Percentiles rank a stretch among this genome's conserved stretches.
Conservation (phyloP, 2,329 filamentous ascomycete species). For the Thelonectria rubi region DNA sequence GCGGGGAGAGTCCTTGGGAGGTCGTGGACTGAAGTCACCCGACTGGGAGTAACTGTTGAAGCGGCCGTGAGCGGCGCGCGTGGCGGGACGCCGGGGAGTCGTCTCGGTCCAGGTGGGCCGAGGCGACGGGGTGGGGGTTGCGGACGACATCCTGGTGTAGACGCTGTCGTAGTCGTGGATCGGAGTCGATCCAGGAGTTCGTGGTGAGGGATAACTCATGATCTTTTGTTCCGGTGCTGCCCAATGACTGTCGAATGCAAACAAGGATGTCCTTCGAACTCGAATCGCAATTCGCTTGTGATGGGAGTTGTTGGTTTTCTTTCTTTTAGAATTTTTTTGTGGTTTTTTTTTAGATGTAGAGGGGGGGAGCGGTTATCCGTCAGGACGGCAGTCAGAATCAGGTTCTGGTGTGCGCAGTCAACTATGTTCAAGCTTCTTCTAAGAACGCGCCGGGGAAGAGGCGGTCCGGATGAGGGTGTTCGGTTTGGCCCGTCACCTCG, state of each 20-base stretch:
- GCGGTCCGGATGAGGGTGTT: conserved; percentile 58
- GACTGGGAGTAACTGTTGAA: conserved; percentile 51
- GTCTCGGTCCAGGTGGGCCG: conserved; percentile 61
- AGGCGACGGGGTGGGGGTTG: conserved; percentile 66
- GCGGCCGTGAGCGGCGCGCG: conserved; percentile 55
- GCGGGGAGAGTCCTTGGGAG: conserved; percentile 64
- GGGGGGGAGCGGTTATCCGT: conserved; percentile 27
- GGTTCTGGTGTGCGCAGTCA: conserved; percentile 31
- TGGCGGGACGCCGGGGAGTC: conserved; percentile 63
- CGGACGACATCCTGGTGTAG: conserved; percentile 62
- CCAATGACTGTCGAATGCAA: conserved; percentile 44
- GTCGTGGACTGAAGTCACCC: conserved; percentile 53
- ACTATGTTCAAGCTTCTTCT: conserved; percentile 25
- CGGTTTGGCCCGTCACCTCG: conserved; percentile 65
- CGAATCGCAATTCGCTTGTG: conserved; percentile 36
- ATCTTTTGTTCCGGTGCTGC: conserved; percentile 47
- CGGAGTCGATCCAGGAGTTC: conserved; percentile 57
- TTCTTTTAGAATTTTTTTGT: conserved; percentile 50
- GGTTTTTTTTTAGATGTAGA: conserved; percentile 30
- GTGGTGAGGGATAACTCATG: conserved; percentile 53
- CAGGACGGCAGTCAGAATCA: conserved; percentile 34
- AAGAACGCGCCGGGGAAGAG: conserved; percentile 39
- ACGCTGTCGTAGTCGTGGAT: conserved; percentile 58
- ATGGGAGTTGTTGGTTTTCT: conserved; percentile 24
- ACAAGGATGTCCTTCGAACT: conserved; percentile 42